These are phyloP conservation scores for Geotrichum candidum DNA, from an alignment of 1,139 yeast species.

Conservation along the genomic window DNA sequence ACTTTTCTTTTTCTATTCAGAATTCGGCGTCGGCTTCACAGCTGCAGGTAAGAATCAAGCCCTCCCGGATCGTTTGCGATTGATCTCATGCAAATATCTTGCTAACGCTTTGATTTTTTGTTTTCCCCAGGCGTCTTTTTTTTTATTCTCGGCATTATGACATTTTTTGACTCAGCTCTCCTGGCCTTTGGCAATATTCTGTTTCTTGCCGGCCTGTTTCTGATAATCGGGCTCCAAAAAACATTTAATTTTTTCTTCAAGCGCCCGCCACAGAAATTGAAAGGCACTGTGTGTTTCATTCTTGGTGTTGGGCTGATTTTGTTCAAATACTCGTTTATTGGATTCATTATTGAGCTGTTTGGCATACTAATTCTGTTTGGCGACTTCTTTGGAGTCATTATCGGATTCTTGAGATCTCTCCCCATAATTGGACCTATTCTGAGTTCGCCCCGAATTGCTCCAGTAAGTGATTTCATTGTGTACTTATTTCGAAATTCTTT, in stretches of 20 bases:
- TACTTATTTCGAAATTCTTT: background rate
- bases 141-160: conserved; percentile 72
- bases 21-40: conserved; percentile 90
- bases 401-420: conserved; percentile 80
- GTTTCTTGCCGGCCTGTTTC: conserved; percentile 72
- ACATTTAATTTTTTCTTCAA: conserved; percentile 80
- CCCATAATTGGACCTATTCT: conserved; percentile 85
- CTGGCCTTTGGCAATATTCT: conserved; percentile 82
- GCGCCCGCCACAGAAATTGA: conserved; percentile 58
- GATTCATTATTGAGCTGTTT: conserved; percentile 75
- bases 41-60: conserved; percentile 56
- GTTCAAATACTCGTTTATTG: conserved; percentile 70
- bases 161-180: conserved; percentile 84
- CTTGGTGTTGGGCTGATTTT: conserved; percentile 72
- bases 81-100: background rate
- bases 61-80: background rate
- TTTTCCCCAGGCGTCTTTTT: conserved; percentile 46
- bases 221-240: conserved; percentile 84
- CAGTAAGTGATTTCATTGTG: conserved; percentile 39
- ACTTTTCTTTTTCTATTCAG: conserved; percentile 36
- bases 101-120: background rate
- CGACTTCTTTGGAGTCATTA: conserved; percentile 82
- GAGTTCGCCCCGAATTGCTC: conserved; percentile 78
- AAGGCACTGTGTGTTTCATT: conserved; percentile 77
- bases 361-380: conserved; percentile 90